Evolutionary conservation across 2,329 filamentous ascomycete genomes (phyloP), one percentile per base, ranked within the genome.

Genomic region (Nigrospora osmanthi): DNA sequence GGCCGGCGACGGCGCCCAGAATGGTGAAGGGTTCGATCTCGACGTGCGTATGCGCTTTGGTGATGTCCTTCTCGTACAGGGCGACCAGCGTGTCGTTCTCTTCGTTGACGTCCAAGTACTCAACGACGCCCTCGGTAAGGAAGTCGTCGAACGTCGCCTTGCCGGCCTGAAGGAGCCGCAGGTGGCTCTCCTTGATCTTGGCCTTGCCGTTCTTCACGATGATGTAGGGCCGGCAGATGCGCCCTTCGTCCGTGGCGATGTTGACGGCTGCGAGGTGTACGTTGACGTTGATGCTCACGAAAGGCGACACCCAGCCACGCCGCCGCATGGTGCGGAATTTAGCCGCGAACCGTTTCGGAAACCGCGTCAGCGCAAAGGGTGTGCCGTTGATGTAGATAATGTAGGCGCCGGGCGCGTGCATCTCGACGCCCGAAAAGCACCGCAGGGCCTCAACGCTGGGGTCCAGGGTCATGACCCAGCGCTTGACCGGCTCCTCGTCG

Each of bases 1-100:
- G 74, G 37, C 93, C 93, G 35, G 93, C 93, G 23, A 98, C 93
- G 39, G 93, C 93, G 23, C 93, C 93, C 13, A 98, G 78, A 41
- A 98, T 85, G 2, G 93, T 98, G 61, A 98, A 98, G 0, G 94
- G 94, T 62, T 98, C 93, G 50, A 98, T 97, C 65, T 98, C 93
- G 48, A 97, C 73, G 67, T 98, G 94, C 0, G 93, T 98, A 0
- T 89, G 94, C 44, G 83, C 81, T 49, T 82, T 78, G 15, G 81
- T 85, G 52, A 97, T 88, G 48, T 95, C 84, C 17, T 82, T 76
- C 60, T 97, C 91, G 57, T 90, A 90, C 15, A 96, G 79, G 4
- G 91, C 87, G 53, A 98, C 94, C 45, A 95, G 84, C 0, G 89
- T 86, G 57, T 98, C 93, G 58, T 98, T 95, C 66, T 98, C 93